Conservation (phyloP, 129 eudicot species). For the Flaveria sonorensis region DNA sequence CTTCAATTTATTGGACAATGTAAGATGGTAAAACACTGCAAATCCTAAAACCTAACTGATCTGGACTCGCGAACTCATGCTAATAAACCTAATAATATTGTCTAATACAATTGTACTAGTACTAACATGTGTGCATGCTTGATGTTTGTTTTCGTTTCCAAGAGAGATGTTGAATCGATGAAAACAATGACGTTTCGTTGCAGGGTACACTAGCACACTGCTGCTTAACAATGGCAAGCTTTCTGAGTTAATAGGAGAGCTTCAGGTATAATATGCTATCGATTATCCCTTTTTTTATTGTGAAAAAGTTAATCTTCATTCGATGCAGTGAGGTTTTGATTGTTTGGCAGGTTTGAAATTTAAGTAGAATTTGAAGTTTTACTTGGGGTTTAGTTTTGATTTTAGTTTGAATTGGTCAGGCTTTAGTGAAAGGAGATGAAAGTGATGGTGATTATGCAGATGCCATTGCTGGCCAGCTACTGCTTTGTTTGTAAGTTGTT, state of each 20-base stretch:
- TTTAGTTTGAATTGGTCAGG: conserved; percentile 10
- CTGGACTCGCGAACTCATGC: too few relatives aligned
- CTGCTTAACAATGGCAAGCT: conserved; percentile 65
- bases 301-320: neutral
- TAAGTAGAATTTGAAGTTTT: neutral
- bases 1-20: too few relatives aligned
- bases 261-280: conserved; percentile 53
- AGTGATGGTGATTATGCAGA: conserved; percentile 20
- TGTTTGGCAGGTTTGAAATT: neutral
- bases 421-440: conserved; percentile 23
- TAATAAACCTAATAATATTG: too few relatives aligned
- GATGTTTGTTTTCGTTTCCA: too few relatives aligned
- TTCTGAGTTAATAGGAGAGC: conserved; percentile 59
- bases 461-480: conserved; percentile 20
- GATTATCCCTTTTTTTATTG: neutral
- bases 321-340: conserved; percentile 6
- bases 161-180: neutral
- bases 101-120: too few relatives aligned
- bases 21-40: too few relatives aligned
- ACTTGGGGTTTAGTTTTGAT: neutral
- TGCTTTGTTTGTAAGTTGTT: neutral
- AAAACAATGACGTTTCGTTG: conserved; percentile 12
- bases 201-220: conserved; percentile 69
- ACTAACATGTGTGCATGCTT: neutral
- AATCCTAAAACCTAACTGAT: too few relatives aligned